A percentile compares a stretch with the other conserved stretches of the same genome.
phyloP scores from a whole-genome alignment of 2,329 filamentous ascomycete genomes.

The Fusarium setosum region DNA sequence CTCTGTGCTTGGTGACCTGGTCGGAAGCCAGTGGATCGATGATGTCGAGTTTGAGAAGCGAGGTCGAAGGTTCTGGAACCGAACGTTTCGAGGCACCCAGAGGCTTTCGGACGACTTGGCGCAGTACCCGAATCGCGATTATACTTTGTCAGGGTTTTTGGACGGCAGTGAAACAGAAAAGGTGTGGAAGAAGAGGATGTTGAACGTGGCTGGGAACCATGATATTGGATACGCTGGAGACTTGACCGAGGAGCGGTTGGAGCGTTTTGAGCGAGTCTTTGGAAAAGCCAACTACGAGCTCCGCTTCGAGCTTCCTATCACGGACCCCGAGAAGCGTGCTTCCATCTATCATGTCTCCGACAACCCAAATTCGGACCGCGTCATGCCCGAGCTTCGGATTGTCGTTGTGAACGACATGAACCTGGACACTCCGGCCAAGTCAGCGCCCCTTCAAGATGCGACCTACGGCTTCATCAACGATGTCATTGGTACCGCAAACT shows the following conservation, averaged over 20 bases:
- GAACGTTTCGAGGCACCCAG: constrained; percentile 77
- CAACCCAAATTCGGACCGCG: constrained; percentile 59
- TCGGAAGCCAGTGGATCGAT: constrained; percentile 95
- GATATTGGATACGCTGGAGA: constrained; percentile 97
- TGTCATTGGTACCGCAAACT: constrained; percentile 70
- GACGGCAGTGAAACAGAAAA: constrained; percentile 56
- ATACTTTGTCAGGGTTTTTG: constrained; percentile 62
- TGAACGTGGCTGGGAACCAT: constrained; percentile 95
- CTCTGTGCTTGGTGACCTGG: constrained; percentile 87
- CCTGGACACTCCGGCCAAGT: constrained; percentile 83
- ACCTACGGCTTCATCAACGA: constrained; percentile 83
- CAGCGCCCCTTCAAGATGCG: constrained; percentile 73
- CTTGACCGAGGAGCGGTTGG: constrained; percentile 78
- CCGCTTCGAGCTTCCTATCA: constrained; percentile 71
- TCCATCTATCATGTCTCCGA: constrained; percentile 55
- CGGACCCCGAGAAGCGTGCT: constrained; percentile 51
- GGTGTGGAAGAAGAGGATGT: constrained; percentile 79
- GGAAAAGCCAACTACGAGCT: constrained; percentile 93
- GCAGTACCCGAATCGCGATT: constrained; percentile 58
- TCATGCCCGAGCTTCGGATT: constrained; percentile 79
- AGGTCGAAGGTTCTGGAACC: constrained; percentile 81
- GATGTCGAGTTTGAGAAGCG: constrained; percentile 85
- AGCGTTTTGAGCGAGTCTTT: constrained; percentile 86
- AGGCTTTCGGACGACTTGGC: constrained; percentile 70
- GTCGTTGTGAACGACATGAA: constrained; percentile 94